These are phyloP conservation scores for Hymenoscyphus infarciens DNA, from an alignment of 2,329 filamentous ascomycete species.

Conservation along the genomic window DNA sequence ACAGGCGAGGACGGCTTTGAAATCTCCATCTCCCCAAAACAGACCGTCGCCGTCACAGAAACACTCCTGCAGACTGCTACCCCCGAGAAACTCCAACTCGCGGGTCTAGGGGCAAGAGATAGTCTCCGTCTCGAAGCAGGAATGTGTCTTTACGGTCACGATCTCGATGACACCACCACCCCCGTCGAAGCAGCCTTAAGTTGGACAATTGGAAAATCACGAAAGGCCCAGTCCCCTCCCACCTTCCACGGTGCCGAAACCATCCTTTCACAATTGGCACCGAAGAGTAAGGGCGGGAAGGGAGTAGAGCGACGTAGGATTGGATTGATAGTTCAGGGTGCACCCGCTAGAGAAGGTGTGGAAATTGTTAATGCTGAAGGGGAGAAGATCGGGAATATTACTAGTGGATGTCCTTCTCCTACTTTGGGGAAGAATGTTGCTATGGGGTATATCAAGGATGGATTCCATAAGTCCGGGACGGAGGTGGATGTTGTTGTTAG, in stretches of 20 bases:
- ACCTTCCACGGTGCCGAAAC: conserved; percentile 83
- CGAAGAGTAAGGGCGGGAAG: conserved; percentile 66
- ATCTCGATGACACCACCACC: conserved; percentile 76
- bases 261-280: conserved; percentile 73
- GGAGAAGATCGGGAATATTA: conserved; percentile 72
- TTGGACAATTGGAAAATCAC: conserved; percentile 83
- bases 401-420: conserved; percentile 86
- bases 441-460: conserved; percentile 77
- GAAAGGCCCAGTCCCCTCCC: conserved; percentile 51
- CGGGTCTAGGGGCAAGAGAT: conserved; percentile 87
- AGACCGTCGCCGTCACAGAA: conserved; percentile 64
- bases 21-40: conserved; percentile 72
- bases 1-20: conserved; percentile 99
- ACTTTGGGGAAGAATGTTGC: conserved; percentile 86
- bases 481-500: conserved; percentile 62
- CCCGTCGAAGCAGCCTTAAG: conserved; percentile 62
- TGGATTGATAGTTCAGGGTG: conserved; percentile 77
- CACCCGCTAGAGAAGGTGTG: conserved; percentile 85
- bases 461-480: conserved; percentile 65
- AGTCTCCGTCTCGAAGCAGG: conserved; percentile 91
- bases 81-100: conserved; percentile 63
- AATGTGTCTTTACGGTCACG: conserved; percentile 99
- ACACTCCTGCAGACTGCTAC: conserved; percentile 52
- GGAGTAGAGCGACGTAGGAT: conserved; percentile 72
- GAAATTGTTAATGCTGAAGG: conserved; percentile 65